Evolutionary conservation across 2,329 filamentous ascomycete genomes (phyloP).

Genomic region (Arthroderma sp.): DNA sequence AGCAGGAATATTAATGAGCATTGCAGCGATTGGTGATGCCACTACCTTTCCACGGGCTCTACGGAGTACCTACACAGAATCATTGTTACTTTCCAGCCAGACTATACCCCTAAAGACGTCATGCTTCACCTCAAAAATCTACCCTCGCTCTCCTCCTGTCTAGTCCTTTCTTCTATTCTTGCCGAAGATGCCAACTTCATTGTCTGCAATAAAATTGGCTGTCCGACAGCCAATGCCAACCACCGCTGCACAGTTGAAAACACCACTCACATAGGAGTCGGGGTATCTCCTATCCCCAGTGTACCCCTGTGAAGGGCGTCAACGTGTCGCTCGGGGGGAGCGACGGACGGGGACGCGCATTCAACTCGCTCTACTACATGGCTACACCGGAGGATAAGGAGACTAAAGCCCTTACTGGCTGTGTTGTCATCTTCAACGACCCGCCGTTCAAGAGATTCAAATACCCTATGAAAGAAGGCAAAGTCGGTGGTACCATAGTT

Average conservation of each 20-base stretch:
- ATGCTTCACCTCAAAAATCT: neutral
- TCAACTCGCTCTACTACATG: constrained; percentile 15
- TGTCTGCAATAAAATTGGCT: neutral
- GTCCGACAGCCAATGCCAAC: neutral
- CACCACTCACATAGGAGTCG: neutral
- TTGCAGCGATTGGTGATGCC: too few species aligned
- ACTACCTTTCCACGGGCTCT: neutral
- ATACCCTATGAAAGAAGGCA: constrained; percentile 2
- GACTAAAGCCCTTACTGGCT: constrained; percentile 8
- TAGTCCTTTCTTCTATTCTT: neutral
- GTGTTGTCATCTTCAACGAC: constrained; percentile 16
- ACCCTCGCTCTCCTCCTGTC: neutral
- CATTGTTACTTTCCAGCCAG: neutral
- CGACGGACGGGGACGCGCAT: constrained; percentile 2
- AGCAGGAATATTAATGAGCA: too few species aligned
- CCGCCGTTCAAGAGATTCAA: constrained; percentile 9
- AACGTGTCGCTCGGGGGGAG: neutral
- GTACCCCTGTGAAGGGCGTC: constrained; percentile 14
- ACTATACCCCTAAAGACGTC: neutral
- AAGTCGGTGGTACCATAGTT: neutral
- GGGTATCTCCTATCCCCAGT: constrained; percentile 4
- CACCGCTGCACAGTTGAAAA: neutral
- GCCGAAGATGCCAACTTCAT: neutral
- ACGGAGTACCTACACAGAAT: neutral
- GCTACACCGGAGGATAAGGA: constrained; percentile 9